These are phyloP conservation scores for Pseudevernia furfuracea DNA, from an alignment of 495 filamentous ascomycete species.

Conservation along the genomic window DNA sequence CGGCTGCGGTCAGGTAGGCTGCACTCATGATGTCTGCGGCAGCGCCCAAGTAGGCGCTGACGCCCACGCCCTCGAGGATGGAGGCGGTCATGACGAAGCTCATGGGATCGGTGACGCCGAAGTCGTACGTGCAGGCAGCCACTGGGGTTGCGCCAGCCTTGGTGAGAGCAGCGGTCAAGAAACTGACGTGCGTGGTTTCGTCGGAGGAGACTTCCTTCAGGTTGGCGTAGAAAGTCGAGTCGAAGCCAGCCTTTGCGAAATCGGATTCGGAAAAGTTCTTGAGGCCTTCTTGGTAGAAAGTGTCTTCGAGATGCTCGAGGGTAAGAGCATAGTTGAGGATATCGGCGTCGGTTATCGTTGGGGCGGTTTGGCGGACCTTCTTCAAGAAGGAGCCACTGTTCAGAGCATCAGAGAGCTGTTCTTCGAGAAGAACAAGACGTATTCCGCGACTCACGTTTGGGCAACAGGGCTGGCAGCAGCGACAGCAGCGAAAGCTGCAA, in stretches of 20 bases:
- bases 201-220: constrained; percentile 44
- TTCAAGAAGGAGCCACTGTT: constrained; percentile 11
- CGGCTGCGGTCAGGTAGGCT: constrained; percentile 51
- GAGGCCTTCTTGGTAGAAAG: constrained; percentile 49
- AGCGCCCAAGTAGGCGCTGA: constrained; percentile 54
- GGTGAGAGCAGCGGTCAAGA: constrained; percentile 46
- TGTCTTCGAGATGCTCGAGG: constrained; percentile 38
- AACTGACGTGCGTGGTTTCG: constrained; percentile 51
- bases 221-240: constrained; percentile 39
- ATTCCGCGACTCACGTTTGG: constrained; percentile 18
- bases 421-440: not conserved
- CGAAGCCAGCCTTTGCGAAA: constrained; percentile 47
- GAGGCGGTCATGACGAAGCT: constrained; percentile 45
- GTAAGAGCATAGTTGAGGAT: constrained; percentile 35
- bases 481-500: constrained; percentile 25
- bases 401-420: not conserved
- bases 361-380: constrained; percentile 22
- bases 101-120: constrained; percentile 41
- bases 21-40: constrained; percentile 49
- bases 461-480: constrained; percentile 21
- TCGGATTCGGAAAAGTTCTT: constrained; percentile 45
- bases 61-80: constrained; percentile 52
- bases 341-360: constrained; percentile 30
- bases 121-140: constrained; percentile 48
- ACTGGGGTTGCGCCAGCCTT: constrained; percentile 44